These are phyloP conservation scores for Malassezia yamatoensis DNA, from an alignment of 1,284 basidiomycete genomes.

Conservation along the genomic window DNA sequence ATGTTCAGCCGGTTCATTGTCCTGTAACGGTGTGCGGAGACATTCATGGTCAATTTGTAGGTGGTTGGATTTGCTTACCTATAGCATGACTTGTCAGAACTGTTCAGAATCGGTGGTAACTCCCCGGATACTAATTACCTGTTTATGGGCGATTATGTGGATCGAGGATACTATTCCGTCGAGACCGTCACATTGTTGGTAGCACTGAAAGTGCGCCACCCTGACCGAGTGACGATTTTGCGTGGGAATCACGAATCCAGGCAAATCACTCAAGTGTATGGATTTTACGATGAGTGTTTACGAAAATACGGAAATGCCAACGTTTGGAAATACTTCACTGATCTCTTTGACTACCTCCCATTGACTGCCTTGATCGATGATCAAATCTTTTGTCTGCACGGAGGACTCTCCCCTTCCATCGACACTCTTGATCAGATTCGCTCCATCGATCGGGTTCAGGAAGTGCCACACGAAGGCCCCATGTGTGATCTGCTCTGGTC, in stretches of 20 bases:
- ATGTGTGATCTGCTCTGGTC: slow-evolving; percentile 99
- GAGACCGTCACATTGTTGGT: slow-evolving; percentile 98
- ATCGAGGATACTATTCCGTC: slow-evolving; percentile 97
- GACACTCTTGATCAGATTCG: slow-evolving; percentile 98
- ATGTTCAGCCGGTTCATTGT: slow-evolving; percentile 79
- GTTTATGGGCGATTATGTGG: slow-evolving; percentile 99
- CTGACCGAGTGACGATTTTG: slow-evolving; percentile 93
- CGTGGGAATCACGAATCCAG: slow-evolving; percentile 97
- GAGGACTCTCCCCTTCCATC: slow-evolving; percentile 94
- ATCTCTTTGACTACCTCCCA: slow-evolving; percentile 95
- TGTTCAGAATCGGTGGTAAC: slow-evolving; percentile 98
- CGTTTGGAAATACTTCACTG: slow-evolving; percentile 98
- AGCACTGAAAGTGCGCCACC: slow-evolving; percentile 92
- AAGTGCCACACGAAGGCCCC: slow-evolving; percentile 96
- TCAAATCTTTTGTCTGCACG: slow-evolving; percentile 98
- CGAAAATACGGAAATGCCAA: slow-evolving; percentile 99
- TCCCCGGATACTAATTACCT: slow-evolving; percentile 99
- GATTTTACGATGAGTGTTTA: slow-evolving; percentile 98
- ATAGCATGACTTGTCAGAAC: slow-evolving; percentile 74
- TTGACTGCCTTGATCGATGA: slow-evolving; percentile 95
- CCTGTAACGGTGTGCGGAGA: slow-evolving; percentile 56
- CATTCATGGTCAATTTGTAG: slow-evolving; percentile 98
- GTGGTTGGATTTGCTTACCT: slow-evolving; percentile 49
- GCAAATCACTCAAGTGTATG: slow-evolving; percentile 99
- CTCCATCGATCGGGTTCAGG: slow-evolving; percentile 94